Percentiles rank a stretch among this genome's conserved stretches.
phyloP scores from a whole-genome alignment of 805 yeast species.

The Sugiyamaella valdiviana region DNA sequence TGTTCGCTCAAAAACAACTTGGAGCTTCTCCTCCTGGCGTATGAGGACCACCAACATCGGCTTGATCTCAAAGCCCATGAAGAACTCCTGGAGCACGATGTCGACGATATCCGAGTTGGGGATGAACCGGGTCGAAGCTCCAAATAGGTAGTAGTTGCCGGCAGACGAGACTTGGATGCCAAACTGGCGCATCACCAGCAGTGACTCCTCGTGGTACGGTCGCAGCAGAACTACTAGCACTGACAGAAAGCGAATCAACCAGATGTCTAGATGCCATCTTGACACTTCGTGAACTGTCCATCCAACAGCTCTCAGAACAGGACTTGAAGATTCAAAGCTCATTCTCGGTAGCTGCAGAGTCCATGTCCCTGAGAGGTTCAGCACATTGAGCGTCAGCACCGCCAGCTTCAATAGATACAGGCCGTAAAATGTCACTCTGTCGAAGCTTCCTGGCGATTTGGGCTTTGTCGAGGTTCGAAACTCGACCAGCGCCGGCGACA shows the following conservation, averaged over 20 bases:
- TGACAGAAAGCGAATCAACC: constrained; percentile 8
- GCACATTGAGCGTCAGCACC: too few species aligned
- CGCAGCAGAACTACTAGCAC: constrained; percentile 4
- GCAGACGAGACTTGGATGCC: constrained; percentile 43
- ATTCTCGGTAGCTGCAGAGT: too few species aligned
- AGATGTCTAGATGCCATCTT: background rate
- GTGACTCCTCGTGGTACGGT: constrained; percentile 30
- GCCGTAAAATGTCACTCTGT: background rate
- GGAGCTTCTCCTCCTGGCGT: constrained; percentile 32
- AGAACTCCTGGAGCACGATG: constrained; percentile 69
- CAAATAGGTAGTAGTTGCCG: constrained; percentile 26
- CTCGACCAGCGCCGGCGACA: background rate
- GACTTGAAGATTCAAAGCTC: background rate
- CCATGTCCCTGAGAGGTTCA: too few species aligned
- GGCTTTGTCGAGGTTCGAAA: background rate
- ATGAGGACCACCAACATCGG: constrained; percentile 58
- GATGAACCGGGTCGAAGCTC: constrained; percentile 39
- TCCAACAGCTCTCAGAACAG: background rate
- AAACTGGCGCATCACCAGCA: constrained; percentile 39
- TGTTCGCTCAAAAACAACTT: constrained; percentile 27
- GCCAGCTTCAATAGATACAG: background rate
- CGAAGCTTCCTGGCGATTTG: background rate
- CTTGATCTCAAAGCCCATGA: constrained; percentile 58
- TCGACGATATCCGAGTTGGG: constrained; percentile 55
- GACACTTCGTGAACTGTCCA: background rate